Evolutionary conservation across 495 filamentous ascomycete species (phyloP).

Genomic region (Stereocaulon alpinum): DNA sequence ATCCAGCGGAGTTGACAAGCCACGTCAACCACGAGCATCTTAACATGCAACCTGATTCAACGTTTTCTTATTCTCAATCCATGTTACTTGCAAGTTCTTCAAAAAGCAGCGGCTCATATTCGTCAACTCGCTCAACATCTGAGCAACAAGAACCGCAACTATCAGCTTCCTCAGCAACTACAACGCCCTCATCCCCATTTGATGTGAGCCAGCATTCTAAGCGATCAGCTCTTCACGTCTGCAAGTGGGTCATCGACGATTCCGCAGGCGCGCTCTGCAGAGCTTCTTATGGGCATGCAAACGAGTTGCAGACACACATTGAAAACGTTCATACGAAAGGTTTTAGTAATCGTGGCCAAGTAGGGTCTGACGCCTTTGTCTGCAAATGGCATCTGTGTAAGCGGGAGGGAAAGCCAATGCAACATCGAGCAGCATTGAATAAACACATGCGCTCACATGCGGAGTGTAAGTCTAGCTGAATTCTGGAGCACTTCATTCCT

Average conservation of each 20-base stretch:
- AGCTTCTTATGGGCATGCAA: not conserved
- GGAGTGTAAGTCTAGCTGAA: not conserved
- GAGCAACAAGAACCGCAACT: not conserved
- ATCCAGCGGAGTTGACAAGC: slow-evolving; percentile 9
- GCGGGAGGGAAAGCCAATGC: not conserved
- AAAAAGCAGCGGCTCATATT: not conserved
- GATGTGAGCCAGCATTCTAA: no score
- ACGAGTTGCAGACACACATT: slow-evolving; percentile 17
- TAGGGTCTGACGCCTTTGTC: not conserved
- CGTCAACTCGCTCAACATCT: not conserved
- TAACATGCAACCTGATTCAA: not conserved
- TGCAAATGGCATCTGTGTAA: slow-evolving; percentile 15
- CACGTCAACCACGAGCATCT: slow-evolving; percentile 16
- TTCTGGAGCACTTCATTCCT: not conserved
- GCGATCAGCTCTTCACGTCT: not conserved
- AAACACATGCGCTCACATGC: slow-evolving; percentile 16
- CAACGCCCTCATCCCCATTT: not conserved
- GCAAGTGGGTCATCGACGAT: slow-evolving; percentile 5
- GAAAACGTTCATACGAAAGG: slow-evolving; percentile 4
- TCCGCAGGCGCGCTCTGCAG: not conserved
- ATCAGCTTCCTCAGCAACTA: not conserved
- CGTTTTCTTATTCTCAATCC: not conserved
- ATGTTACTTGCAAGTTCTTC: not conserved
- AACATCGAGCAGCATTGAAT: slow-evolving; percentile 5
- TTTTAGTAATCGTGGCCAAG: not conserved